Base-by-base conservation (phyloP, 202 grass and related monocot species). In the Dendrocalamus latiflorus region DNA sequence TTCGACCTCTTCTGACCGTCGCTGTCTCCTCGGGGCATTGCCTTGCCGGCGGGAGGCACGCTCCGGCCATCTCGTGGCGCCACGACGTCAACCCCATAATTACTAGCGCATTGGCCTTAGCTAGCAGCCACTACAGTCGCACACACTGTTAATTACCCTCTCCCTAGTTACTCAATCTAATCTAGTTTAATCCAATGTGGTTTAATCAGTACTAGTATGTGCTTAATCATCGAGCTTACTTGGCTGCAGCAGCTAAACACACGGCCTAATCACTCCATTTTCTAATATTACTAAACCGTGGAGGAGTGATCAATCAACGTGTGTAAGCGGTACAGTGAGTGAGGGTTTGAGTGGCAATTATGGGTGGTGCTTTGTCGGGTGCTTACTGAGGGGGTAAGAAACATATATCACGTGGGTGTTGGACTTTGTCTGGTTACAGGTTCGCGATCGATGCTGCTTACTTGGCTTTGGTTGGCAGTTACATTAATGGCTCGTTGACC, bases 1-100 rank as follows among this genome's bases (percentile, higher is more conserved):
- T 86, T 94, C 62, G 90, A 88, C 26, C 75, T 84, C 38, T 98
- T 98, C 82, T 90, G 79, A 82, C 34, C 65, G 71, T 70, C 16
- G 39, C 45, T 14, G 5, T 1, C 51, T 20, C 10, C 17, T 7
- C 21, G 38, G 13, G 68, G 45, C 68, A 26, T 70, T 6, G 59
- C 45, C 70, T 10, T 24, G 56, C 56, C 22, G 60, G 9, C 44
- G 56, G 79, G 44, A 65, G 11, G n/a, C n/a, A 17, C 55, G 42
- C 9, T 56, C 64, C 77, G 49, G 77, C 47, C 47, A 55, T 68
- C 20, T 41, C 28, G 76, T 38, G 20, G 37, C 24, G 22, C 15
- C 22, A 14, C 17, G 42, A 64, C 58, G 59, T 77, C 60, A 77
- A 21, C 57, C 16, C 8, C 39, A 9, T 18, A 42, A 56, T 34